Conservation (phyloP, 371 early-diverging fungal species). For the Syncephalastrum contaminatum region DNA sequence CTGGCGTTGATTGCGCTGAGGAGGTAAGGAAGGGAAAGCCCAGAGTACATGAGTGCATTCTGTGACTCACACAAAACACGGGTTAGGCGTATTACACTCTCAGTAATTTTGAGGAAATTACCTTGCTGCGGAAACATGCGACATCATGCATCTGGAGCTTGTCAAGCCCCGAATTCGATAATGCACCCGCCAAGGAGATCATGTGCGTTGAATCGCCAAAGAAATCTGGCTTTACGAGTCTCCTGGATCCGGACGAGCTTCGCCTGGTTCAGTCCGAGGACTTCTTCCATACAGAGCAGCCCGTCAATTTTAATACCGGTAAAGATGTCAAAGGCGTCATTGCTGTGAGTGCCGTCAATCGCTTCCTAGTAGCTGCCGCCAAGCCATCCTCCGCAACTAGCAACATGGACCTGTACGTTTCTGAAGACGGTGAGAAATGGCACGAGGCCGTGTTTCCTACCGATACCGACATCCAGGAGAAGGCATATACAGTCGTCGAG, state of each 20-base stretch:
- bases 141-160: constrained; percentile 70
- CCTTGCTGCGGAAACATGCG: constrained; percentile 51
- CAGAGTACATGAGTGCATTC: too few species aligned
- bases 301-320: constrained; percentile 50
- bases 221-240: constrained; percentile 34
- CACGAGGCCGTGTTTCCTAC: constrained; percentile 61
- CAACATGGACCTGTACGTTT: constrained; percentile 58
- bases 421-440: constrained; percentile 65
- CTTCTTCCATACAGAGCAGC: constrained; percentile 58
- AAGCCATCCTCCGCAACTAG: constrained; percentile 41
- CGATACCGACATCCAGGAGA: constrained; percentile 37
- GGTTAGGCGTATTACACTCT: constrained; percentile 63
- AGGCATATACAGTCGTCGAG: constrained; percentile 80
- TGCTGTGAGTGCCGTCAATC: constrained; percentile 63
- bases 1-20: constrained; percentile 43
- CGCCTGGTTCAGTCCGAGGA: constrained; percentile 62
- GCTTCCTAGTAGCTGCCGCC: constrained; percentile 70
- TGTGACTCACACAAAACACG: too few species aligned
- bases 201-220: constrained; percentile 67
- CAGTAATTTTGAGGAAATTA: constrained; percentile 60
- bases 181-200: constrained; percentile 55
- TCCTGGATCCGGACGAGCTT: constrained; percentile 41
- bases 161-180: constrained; percentile 51
- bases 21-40: constrained; percentile 39
- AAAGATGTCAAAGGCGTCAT: constrained; percentile 53